These are phyloP conservation scores for Fraxinus nigra DNA, from an alignment of 305 asterid species.

Conservation along the genomic window DNA sequence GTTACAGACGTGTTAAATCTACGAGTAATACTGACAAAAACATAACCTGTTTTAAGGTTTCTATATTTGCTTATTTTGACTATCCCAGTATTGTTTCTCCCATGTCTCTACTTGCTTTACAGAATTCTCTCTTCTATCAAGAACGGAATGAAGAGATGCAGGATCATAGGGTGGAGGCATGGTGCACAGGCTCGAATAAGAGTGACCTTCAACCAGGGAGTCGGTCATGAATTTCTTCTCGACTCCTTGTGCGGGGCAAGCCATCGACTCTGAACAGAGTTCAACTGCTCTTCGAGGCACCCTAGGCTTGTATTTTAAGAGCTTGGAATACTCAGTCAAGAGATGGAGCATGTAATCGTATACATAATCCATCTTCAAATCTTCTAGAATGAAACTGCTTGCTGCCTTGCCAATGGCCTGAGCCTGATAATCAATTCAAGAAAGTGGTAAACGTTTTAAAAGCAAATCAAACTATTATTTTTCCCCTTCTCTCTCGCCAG, in stretches of 20 bases:
- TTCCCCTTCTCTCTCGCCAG: neutral
- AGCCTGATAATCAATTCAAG: constrained; percentile 44
- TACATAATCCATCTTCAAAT: constrained; percentile 68
- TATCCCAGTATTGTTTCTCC: constrained; percentile 67
- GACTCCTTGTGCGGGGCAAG: constrained; percentile 57
- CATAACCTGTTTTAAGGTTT: neutral
- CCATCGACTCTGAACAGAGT: constrained; percentile 73
- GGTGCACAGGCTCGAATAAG: constrained; percentile 42
- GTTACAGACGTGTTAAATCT: neutral
- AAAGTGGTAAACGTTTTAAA: neutral
- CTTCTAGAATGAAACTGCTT: constrained; percentile 55
- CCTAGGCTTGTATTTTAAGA: constrained; percentile 67
- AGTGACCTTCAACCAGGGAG: constrained; percentile 53
- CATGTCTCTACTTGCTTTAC: constrained; percentile 55
- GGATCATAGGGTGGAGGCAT: constrained; percentile 76
- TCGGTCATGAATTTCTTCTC: constrained; percentile 68
- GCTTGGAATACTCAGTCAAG: constrained; percentile 66
- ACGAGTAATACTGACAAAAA: neutral
- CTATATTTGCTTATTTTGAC: constrained; percentile 32
- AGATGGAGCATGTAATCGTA: constrained; percentile 95
- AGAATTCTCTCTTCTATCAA: constrained; percentile 39
- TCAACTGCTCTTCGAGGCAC: constrained; percentile 65
- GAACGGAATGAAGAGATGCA: constrained; percentile 48
- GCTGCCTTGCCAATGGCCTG: constrained; percentile 70
- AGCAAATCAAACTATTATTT: neutral